Percentiles rank a stretch among this genome's conserved stretches.
phyloP scores from a whole-genome alignment of 2,329 filamentous ascomycete genomes.

The Fusarium pseudonygamai region DNA sequence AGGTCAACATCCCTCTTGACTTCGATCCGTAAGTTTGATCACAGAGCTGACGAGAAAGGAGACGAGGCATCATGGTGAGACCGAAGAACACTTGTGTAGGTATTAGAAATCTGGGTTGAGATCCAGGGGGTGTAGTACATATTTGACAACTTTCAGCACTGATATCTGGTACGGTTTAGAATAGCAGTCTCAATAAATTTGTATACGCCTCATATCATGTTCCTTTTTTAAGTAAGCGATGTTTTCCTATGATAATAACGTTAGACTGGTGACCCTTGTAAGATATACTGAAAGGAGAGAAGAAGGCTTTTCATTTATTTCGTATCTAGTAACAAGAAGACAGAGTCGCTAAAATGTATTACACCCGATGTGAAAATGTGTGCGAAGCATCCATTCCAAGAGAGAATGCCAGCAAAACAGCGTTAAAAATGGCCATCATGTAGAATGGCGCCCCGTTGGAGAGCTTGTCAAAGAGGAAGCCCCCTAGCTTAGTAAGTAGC shows the following conservation, averaged over 20 bases:
- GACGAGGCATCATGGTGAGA: neutral
- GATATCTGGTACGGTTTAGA: neutral
- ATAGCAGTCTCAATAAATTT: neutral
- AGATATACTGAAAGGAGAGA: neutral
- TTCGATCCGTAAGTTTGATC: neutral
- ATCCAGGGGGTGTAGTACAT: neutral
- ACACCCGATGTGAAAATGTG: slow-evolving; percentile 45
- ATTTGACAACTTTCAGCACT: neutral
- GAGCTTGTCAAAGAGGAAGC: slow-evolving; percentile 81
- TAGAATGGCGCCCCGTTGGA: slow-evolving; percentile 87
- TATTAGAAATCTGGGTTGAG: neutral
- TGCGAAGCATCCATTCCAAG: slow-evolving; percentile 60
- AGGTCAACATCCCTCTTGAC: too few species aligned
- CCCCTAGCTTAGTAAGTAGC: slow-evolving; percentile 89
- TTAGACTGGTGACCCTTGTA: neutral
- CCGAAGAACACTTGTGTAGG: neutral
- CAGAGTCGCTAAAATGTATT: neutral
- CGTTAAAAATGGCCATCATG: slow-evolving; percentile 93
- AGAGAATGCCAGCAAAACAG: slow-evolving; percentile 68
- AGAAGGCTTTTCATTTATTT: slow-evolving; percentile 33
- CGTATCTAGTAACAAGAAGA: slow-evolving; percentile 11
- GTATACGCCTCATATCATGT: neutral
- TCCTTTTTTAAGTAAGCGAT: neutral
- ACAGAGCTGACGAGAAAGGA: neutral
- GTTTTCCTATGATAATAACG: neutral